phyloP scores from a whole-genome alignment of 73 alveolate species.

The Tetrahymena borealis region DNA sequence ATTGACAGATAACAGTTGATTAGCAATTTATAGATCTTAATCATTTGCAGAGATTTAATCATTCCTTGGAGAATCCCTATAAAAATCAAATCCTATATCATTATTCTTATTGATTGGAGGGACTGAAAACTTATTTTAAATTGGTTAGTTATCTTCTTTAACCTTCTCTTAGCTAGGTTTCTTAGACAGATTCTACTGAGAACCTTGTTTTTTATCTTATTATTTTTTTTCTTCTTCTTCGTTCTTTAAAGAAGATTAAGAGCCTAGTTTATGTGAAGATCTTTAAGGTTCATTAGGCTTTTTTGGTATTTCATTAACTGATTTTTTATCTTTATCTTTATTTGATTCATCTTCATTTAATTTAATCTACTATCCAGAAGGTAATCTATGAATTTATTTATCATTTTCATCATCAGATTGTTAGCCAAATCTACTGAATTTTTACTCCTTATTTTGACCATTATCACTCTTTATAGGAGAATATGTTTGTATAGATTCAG shows the following conservation, averaged over 20 bases:
- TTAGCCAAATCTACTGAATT: not conserved
- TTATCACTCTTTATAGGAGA: not conserved
- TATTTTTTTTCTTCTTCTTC: no score
- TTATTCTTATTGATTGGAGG: not conserved
- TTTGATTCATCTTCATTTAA: no score
- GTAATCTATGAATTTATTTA: not conserved
- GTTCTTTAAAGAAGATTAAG: no score
- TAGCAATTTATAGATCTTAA: not conserved
- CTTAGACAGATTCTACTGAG: no score
- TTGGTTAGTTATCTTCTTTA: no score
- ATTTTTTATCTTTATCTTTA: no score
- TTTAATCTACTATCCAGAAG: no score
- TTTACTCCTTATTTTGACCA: not conserved
- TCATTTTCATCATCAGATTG: not conserved
- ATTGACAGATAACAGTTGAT: not conserved
- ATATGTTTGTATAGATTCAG: not conserved
- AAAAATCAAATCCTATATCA: not conserved
- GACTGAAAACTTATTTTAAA: not conserved
- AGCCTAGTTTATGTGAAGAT: no score
- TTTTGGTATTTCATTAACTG: no score
- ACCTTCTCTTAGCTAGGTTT: no score
- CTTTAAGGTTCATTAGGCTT: no score
- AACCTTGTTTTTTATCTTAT: no score
- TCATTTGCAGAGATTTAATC: not conserved
- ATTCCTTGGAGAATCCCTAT: not conserved